Percentiles rank a stretch among this genome's conserved stretches.
Evolutionary conservation across 805 yeast species (phyloP).

Genomic region (Brettanomyces anomalus): DNA sequence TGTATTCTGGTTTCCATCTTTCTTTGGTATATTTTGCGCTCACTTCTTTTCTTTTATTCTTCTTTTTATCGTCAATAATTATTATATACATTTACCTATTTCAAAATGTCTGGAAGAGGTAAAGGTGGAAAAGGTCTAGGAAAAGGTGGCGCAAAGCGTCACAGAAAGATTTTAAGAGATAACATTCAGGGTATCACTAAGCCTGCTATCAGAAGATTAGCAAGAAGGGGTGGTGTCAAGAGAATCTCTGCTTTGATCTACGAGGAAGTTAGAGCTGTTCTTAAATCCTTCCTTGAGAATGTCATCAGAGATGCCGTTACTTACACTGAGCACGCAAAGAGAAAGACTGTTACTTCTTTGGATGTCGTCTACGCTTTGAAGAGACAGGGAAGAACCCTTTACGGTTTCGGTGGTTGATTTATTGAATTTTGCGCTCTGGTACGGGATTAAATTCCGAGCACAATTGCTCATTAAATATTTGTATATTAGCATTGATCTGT

Average conservation of each 20-base stretch:
- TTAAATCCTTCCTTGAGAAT: slow-evolving; percentile 91
- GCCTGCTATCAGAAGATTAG: slow-evolving; percentile 99
- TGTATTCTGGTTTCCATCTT: neutral
- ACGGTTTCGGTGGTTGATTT: slow-evolving; percentile 98
- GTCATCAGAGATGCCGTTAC: slow-evolving; percentile 99
- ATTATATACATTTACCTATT: slow-evolving; percentile 5
- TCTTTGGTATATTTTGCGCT: neutral
- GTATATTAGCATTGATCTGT: slow-evolving; percentile 4
- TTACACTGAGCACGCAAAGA: slow-evolving; percentile 99
- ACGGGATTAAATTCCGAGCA: neutral
- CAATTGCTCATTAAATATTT: neutral
- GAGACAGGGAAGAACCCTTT: slow-evolving; percentile 99
- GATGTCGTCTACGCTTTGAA: slow-evolving; percentile 98
- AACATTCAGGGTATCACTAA: slow-evolving; percentile 99
- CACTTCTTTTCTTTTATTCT: neutral
- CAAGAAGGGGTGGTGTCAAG: slow-evolving; percentile 99
- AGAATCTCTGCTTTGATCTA: slow-evolving; percentile 98
- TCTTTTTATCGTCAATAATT: neutral
- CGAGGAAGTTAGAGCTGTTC: slow-evolving; percentile 97
- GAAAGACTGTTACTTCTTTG: slow-evolving; percentile 98
- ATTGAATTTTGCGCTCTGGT: neutral
- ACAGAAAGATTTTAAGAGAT: slow-evolving; percentile 98
- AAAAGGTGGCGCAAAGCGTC: slow-evolving; percentile 99
- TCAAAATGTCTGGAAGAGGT: slow-evolving; percentile 95
- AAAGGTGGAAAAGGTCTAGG: slow-evolving; percentile 99